Base-by-base conservation (phyloP, 179 eudicot species). In the Beta lomatogona region DNA sequence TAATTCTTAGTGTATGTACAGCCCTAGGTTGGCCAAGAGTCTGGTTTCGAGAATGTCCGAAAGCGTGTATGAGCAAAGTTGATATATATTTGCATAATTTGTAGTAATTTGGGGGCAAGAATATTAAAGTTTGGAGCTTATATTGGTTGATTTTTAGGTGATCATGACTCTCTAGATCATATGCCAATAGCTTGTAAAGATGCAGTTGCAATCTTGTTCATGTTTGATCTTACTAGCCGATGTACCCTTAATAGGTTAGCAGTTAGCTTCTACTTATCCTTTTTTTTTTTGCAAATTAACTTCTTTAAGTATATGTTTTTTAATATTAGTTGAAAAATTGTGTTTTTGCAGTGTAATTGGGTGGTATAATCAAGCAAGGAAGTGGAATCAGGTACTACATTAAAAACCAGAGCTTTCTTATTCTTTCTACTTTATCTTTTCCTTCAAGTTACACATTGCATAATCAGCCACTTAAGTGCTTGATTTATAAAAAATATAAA, bases 171-270 rank as follows among this genome's bases (percentile, higher is more conserved):
- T 31, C 44, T 82, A 13, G 91, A 88, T 84, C 97, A 93, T 80
- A 90, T 93, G 53, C 97, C 95, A 75, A 85, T 93, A 54, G 97
- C 97, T 81, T 92, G 97, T 87, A 93, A 93, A 86, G 95, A 92
- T 76, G 90, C 97, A 54, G 93, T 88, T 76, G 97, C 97, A 73
- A 89, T 93, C 22, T 90, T 93, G 87, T 83, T 93, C 76, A 93
- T 93, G 97, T 93, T 93, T 80, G 97, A 93, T 93, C 95, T 93
- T 75, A 93, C 97, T n/a, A 93, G 95, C 75, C 81, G 97, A 5
- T 90, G 93, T 83, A 93, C 97, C 45, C 92, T 93, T 57, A 84
- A 93, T 65, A 93, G 91, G 97, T 93, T 3, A 63, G 59, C 28
- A 91, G 97, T 93, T 3, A 63, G 59, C 28, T 55, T 44, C 13